Conservation (phyloP, 148 eudicot species). For the Spergularia bocconei region DNA sequence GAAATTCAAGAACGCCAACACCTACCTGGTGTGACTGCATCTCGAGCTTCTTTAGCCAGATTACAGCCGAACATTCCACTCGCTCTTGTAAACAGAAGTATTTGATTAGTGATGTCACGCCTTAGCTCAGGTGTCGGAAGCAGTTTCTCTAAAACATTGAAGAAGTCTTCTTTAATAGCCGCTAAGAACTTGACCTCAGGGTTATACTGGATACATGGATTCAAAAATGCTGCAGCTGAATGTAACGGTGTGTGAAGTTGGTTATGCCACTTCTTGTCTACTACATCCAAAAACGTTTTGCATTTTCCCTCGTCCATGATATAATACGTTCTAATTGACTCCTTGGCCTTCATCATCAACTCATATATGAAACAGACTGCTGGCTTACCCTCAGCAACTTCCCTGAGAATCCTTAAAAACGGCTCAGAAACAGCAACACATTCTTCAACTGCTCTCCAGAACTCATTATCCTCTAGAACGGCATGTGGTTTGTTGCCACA, state of each 20-base stretch:
- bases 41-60: conserved; percentile 93
- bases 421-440: conserved; percentile 92
- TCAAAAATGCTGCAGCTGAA: conserved; percentile 92
- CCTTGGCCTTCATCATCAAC: conserved; percentile 88
- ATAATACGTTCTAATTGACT: conserved; percentile 86
- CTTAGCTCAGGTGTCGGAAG: conserved; percentile 86
- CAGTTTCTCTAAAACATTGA: conserved; percentile 73
- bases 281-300: conserved; percentile 79
- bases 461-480: conserved; percentile 75
- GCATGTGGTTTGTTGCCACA: conserved; percentile 65
- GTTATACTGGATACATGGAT: conserved; percentile 89
- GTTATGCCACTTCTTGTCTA: conserved; percentile 78
- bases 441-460: conserved; percentile 86
- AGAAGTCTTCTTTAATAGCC: conserved; percentile 81
- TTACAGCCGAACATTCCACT: conserved; percentile 92
- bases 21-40: conserved; percentile 83
- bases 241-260: conserved; percentile 88
- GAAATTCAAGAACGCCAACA: conserved; percentile 2
- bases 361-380: conserved; percentile 80
- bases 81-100: conserved; percentile 70
- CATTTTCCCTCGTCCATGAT: conserved; percentile 97
- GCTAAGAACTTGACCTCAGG: conserved; percentile 81
- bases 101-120: conserved; percentile 80
- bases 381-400: conserved; percentile 79
- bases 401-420: conserved; percentile 78